Conservation (phyloP, 345 rosid species). For the Rhizophora mangle region DNA sequence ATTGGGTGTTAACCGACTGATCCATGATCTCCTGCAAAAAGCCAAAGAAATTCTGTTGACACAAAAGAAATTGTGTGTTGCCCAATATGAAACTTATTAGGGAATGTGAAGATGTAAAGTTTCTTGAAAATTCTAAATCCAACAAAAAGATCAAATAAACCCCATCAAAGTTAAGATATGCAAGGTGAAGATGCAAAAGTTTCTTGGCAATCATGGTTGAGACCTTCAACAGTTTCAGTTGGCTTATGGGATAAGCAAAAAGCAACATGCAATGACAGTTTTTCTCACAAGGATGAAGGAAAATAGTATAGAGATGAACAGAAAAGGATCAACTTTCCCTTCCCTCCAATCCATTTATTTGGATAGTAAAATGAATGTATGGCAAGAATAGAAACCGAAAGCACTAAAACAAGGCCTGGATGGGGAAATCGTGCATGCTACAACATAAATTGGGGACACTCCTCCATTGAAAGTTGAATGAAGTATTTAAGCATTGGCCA, state of each 20-base stretch:
- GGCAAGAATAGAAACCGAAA: not conserved
- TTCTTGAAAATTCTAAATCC: too few species aligned
- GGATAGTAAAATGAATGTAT: not conserved
- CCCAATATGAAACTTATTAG: not conserved
- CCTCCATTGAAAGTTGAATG: too few species aligned
- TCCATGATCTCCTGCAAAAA: constrained; percentile 64
- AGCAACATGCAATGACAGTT: not conserved
- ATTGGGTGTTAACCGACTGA: constrained; percentile 33
- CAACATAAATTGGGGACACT: too few species aligned
- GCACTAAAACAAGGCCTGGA: not conserved
- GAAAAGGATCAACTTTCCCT: not conserved
- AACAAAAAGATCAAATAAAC: not conserved
- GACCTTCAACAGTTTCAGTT: not conserved
- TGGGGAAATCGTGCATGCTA: too few species aligned
- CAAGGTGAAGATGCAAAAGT: too few species aligned
- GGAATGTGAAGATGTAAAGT: too few species aligned
- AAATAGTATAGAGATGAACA: not conserved
- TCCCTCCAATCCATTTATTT: not conserved
- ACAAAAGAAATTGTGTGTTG: not conserved
- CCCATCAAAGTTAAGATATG: too few species aligned
- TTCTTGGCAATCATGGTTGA: not conserved
- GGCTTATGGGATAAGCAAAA: not conserved
- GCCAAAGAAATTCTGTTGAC: constrained; percentile 21
- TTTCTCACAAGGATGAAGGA: not conserved
- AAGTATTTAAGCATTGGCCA: too few species aligned